Conservation (phyloP, 1,284 basidiomycete species). For the Hymenochaete sp. region DNA sequence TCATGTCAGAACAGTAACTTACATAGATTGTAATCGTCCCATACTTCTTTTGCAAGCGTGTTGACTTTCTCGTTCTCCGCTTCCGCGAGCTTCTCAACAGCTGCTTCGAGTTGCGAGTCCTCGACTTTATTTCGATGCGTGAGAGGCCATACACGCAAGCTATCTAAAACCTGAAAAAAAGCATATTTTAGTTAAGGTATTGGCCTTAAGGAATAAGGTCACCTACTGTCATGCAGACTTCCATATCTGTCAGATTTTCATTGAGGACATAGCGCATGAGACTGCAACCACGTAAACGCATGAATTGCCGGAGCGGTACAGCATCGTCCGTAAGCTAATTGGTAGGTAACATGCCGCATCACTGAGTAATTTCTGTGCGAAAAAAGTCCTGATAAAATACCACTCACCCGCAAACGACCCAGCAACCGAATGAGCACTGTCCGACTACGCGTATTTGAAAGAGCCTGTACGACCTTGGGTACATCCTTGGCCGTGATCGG, state of each 20-base stretch:
- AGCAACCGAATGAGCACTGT: constrained; percentile 81
- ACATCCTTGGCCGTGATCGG: constrained; percentile 75
- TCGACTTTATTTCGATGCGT: constrained; percentile 90
- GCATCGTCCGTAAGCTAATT: constrained; percentile 80
- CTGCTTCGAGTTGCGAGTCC: constrained; percentile 69
- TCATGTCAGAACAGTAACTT: background rate
- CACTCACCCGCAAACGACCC: constrained; percentile 70
- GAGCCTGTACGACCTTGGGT: constrained; percentile 85
- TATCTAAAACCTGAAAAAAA: constrained; percentile 54
- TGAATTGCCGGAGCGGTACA: constrained; percentile 72
- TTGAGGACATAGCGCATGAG: constrained; percentile 85
- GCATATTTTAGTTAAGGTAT: constrained; percentile 10
- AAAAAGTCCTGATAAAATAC: background rate
- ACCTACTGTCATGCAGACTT: constrained; percentile 58
- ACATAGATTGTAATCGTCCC: constrained; percentile 14
- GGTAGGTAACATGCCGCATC: background rate
- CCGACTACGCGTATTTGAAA: constrained; percentile 82
- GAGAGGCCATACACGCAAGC: constrained; percentile 76
- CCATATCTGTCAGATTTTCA: constrained; percentile 67
- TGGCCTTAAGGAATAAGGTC: constrained; percentile 1
- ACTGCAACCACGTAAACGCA: constrained; percentile 91
- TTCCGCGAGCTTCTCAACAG: constrained; percentile 49
- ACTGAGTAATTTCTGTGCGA: background rate
- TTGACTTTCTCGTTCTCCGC: constrained; percentile 52
- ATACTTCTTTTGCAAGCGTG: constrained; percentile 50